phyloP scores from a whole-genome alignment of 192 early-diverging fungal species.

The Mortierella alpina region DNA sequence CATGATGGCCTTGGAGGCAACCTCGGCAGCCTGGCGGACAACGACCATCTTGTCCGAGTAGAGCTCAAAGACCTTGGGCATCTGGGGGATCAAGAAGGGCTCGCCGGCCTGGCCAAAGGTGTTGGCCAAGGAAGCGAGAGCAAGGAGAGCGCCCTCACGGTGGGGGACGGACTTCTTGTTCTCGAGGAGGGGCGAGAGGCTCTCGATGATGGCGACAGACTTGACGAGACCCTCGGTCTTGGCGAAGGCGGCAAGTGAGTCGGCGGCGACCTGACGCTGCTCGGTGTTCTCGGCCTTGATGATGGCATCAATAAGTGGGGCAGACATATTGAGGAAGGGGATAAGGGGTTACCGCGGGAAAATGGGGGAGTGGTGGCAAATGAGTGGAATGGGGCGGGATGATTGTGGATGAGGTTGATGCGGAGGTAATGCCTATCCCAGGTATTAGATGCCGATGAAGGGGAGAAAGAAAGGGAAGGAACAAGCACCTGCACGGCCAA shows the following conservation, averaged over 20 bases:
- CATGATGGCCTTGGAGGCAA: slow-evolving; percentile 58
- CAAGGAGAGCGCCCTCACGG: slow-evolving; percentile 72
- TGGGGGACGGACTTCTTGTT: slow-evolving; percentile 77
- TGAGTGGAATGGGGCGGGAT: slow-evolving; percentile 26
- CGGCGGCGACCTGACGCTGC: slow-evolving; percentile 65
- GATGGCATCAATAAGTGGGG: slow-evolving; percentile 50
- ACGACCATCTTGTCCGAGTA: slow-evolving; percentile 67
- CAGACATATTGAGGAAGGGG: slow-evolving; percentile 31
- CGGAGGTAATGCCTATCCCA: slow-evolving; percentile 31
- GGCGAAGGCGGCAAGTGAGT: slow-evolving; percentile 68
- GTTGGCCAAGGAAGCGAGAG: slow-evolving; percentile 67
- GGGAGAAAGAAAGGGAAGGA: slow-evolving; percentile 45
- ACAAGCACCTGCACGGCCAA: background rate
- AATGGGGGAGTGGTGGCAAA: slow-evolving; percentile 15
- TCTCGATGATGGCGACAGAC: slow-evolving; percentile 67
- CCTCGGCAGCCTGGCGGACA: slow-evolving; percentile 56
- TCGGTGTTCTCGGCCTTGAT: slow-evolving; percentile 56
- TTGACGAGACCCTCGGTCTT: slow-evolving; percentile 71
- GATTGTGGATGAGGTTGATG: slow-evolving; percentile 8
- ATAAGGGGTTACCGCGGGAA: slow-evolving; percentile 6
- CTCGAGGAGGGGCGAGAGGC: slow-evolving; percentile 66
- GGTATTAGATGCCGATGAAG: slow-evolving; percentile 42
- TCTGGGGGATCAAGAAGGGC: slow-evolving; percentile 72
- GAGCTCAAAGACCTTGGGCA: slow-evolving; percentile 71
- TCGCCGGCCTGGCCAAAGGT: slow-evolving; percentile 70